Evolutionary conservation across 352 stramenopile genomes (phyloP).

Genomic region (Globisporangium barbulae): DNA sequence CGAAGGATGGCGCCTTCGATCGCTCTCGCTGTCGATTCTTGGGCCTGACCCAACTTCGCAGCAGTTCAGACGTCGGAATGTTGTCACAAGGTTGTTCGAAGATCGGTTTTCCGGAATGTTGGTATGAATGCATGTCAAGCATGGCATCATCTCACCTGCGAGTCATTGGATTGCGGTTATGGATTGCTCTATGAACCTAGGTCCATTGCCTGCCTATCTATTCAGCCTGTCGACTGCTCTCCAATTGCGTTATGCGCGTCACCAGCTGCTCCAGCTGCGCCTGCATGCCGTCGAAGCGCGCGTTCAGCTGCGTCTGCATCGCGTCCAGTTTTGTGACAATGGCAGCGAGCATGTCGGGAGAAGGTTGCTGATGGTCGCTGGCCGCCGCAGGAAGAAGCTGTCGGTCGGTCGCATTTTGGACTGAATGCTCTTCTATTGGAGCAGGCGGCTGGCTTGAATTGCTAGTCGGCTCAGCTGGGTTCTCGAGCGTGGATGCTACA

Average conservation of each 20-base stretch:
- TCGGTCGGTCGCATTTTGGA: neutral
- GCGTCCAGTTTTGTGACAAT: slow-evolving; percentile 31
- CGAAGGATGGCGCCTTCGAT: too few relatives aligned
- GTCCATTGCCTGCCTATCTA: neutral
- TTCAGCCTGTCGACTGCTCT: slow-evolving; percentile 16
- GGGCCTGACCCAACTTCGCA: too few relatives aligned
- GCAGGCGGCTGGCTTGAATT: neutral
- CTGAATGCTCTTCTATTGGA: neutral
- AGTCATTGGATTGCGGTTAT: too few relatives aligned
- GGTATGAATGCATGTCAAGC: neutral
- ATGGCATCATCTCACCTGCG: neutral
- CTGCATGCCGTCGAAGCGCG: slow-evolving; percentile 53
- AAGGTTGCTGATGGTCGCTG: slow-evolving; percentile 18
- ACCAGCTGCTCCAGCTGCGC: slow-evolving; percentile 32
- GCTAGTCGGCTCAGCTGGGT: neutral
- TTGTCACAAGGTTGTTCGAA: slow-evolving; percentile 1
- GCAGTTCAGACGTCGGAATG: neutral
- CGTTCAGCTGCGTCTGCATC: slow-evolving; percentile 44
- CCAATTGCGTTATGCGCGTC: slow-evolving; percentile 35
- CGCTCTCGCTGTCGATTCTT: too few relatives aligned
- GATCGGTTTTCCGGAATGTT: neutral
- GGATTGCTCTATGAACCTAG: too few relatives aligned
- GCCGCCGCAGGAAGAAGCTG: neutral
- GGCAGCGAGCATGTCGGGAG: slow-evolving; percentile 11
- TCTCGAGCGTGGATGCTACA: neutral